Evolutionary conservation across 2,329 filamentous ascomycete species (phyloP), one percentile per base, ranked within the genome.

Genomic region (Chalaropsis ovoidea): DNA sequence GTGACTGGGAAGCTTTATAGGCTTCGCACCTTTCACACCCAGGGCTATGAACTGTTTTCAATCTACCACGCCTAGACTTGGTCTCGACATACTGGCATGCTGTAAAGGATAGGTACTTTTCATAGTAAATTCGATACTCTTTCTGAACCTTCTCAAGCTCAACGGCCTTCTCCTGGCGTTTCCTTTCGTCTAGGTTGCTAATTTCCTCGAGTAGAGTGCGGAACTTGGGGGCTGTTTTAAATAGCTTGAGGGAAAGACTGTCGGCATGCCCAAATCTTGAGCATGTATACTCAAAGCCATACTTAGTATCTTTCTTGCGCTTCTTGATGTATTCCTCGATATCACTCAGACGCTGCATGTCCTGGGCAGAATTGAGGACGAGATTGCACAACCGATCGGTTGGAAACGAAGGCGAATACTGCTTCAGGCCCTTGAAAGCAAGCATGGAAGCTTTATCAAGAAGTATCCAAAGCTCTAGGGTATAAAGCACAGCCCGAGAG

Each of bases 401-500:
- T 0, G 76, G 75, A 0, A 86, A 70, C 3, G 77, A 77, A 0
- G 79, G 75, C 6, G 76, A 70, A 67, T 82, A 86, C 0, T 81
- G 71, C 0, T 5, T 7, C 0, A 86, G 70, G 4, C 82, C 67
- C 0, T 76, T 73, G n/a, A 76, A 73, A 0, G 72, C 65, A 0
- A 65, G 15, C 1, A 75, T 72, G 0, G 79, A 78, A 1, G 75
- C 74, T 62, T 74, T 79, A 67, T 87, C 84, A 41, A 79, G 77
- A 0, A 80, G 80, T 7, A 82, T 70, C 85, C 84, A 87, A 0
- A 87, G 71, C 64, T 86, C 82, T 2, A 84, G 69, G 0, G 81
- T 69, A 0, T 79, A 82, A 0, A 87, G 75, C 2, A 84, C 66
- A 79, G 85, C 84, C 3, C 78, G 68, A 0, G 85, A 87, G 0